Base-by-base conservation (phyloP, 2,329 filamentous ascomycete genomes). In the Beauveria medogensis region DNA sequence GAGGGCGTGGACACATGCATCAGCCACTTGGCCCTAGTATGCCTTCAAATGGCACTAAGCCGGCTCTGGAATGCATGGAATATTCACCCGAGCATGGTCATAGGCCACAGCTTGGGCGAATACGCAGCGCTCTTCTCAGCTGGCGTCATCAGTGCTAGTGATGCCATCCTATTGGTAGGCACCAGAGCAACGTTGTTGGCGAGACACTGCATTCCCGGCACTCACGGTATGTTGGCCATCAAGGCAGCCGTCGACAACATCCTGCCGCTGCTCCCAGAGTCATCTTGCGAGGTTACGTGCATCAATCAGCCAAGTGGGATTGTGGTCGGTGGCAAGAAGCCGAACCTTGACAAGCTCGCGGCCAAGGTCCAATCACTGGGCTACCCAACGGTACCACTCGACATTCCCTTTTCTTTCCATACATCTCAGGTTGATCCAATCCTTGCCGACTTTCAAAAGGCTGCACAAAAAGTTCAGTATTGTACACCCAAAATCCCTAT, bases 261-360 rank as follows among this genome's bases (percentile, higher is more conserved):
- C 46, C 7, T 50, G 46, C 24, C 46, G 69, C 82, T 53, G 77
- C 79, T 22, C 73, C 80, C 14, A 74, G 78, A 63, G 79, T 75
- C n/a, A 24, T 40, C 30, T 16, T 50, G 20, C 79, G 79, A 80
- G 48, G 68, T 80, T 47, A 86, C 89, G 26, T 92, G 90, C 75
- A 82, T 90, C 72, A 93, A 93, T 67, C 84, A 86, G 0, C 85
- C 85, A 0, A 78, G 84, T 60, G 88, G 90, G 72, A 91, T 86
- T 20, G 89, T 92, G 2, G 78, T 92, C 37, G 16, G 44, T 22
- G 55, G 55, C 8, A 12, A 12, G 48, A 30, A 24, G 24, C 16
- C 4, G 37, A 16, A 34, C 5, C 12, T 43, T 20, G 34, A 52
- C 1, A 22, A 28, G 10, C 47, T 52, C 24, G 47, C 47, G 10